Percentiles rank a stretch among this genome's conserved stretches.
These are phyloP conservation scores for Neurospora sublineolata DNA, from an alignment of 495 filamentous ascomycete species.

Conservation along the genomic window DNA sequence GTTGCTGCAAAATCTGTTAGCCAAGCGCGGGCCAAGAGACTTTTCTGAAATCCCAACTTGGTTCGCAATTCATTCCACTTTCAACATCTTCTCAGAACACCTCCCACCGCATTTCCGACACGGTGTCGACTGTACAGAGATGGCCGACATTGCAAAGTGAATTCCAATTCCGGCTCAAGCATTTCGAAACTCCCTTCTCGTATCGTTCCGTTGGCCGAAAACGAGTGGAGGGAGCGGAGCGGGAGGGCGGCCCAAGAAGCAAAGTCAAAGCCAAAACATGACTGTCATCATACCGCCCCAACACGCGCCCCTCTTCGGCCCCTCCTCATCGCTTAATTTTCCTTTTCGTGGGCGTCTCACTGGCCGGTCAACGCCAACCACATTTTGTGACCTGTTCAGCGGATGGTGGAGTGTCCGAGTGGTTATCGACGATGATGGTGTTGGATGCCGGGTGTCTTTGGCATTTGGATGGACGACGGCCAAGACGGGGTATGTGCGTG, in stretches of 20 bases:
- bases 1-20: not conserved
- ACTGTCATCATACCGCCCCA: not conserved
- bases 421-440: not conserved
- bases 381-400: conserved; percentile 8
- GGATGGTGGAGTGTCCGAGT: not conserved
- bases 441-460: not conserved
- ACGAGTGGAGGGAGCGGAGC: not conserved
- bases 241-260: not conserved
- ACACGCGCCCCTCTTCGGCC: not conserved
- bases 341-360: conserved; percentile 11
- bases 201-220: not conserved
- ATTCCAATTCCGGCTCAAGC: not conserved
- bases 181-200: not conserved
- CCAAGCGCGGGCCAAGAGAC: not conserved
- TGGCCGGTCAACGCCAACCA: conserved; percentile 16
- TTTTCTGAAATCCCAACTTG: no score
- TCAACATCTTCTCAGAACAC: not conserved
- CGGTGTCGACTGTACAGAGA: not conserved
- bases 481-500: not conserved
- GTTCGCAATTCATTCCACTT: not conserved
- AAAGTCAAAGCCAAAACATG: not conserved
- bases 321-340: not conserved
- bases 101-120: not conserved
- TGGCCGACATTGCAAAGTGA: not conserved
- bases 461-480: not conserved